These are phyloP conservation scores for Kappamyces sp. DNA, from an alignment of 192 early-diverging fungal species.

Conservation along the genomic window DNA sequence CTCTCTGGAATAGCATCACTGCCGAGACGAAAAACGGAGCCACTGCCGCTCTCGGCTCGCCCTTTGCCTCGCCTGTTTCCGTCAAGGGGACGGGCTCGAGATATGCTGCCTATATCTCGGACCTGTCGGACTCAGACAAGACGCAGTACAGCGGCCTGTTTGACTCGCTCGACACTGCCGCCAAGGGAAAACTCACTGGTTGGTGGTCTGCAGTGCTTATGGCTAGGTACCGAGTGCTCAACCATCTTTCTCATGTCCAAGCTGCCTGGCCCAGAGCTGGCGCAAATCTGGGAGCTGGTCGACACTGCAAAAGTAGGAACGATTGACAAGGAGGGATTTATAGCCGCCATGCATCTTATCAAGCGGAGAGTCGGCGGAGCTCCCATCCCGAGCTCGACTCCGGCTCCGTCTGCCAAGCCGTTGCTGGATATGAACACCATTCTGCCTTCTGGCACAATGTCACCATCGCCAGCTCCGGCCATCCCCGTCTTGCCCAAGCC, in stretches of 20 bases:
- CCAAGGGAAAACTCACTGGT: conserved; percentile 65
- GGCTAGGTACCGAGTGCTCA: conserved; percentile 62
- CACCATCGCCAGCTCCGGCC: too few relatives aligned
- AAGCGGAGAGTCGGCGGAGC: conserved; percentile 28
- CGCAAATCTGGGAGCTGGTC: conserved; percentile 65
- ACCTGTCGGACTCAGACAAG: conserved; percentile 44
- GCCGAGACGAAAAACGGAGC: conserved; percentile 8
- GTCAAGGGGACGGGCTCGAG: background rate
- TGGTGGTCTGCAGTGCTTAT: conserved; percentile 9
- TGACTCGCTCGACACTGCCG: conserved; percentile 59
- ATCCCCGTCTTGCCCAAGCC: too few relatives aligned
- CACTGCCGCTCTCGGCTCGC: conserved; percentile 3
- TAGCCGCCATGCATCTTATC: conserved; percentile 41
- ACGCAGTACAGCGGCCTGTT: conserved; percentile 69
- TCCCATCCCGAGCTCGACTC: conserved; percentile 38
- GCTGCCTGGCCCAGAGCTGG: conserved; percentile 58
- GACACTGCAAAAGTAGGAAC: conserved; percentile 28
- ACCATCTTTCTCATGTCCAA: conserved; percentile 76
- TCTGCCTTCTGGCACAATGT: too few relatives aligned
- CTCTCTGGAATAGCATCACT: conserved; percentile 23
- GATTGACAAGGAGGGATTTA: conserved; percentile 43
- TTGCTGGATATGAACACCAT: background rate
- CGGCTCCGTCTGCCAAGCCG: conserved; percentile 22
- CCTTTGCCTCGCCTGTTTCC: background rate
- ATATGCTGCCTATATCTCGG: too few relatives aligned